These are phyloP conservation scores for Priceomyces castillae DNA, from an alignment of 805 yeast species.

Conservation along the genomic window DNA sequence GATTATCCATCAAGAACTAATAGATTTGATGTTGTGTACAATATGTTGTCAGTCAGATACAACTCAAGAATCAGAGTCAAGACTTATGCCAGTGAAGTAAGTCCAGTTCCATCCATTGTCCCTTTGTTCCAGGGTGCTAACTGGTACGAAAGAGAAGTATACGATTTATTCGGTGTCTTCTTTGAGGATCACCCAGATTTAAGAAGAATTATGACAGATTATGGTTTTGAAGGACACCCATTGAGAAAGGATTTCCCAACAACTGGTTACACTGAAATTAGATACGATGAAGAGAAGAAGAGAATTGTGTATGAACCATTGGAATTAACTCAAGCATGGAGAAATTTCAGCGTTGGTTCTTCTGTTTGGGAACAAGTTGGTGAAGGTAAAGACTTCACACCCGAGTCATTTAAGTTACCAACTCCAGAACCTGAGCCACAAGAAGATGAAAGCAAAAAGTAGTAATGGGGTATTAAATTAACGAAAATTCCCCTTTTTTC, in stretches of 20 bases:
- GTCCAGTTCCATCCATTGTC: conserved; percentile 78
- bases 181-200: conserved; percentile 88
- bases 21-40: conserved; percentile 86
- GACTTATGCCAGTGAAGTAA: conserved; percentile 81
- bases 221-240: conserved; percentile 91
- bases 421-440: conserved; percentile 73
- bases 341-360: conserved; percentile 85
- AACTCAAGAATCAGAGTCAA: conserved; percentile 86
- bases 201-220: conserved; percentile 86
- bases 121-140: conserved; percentile 75
- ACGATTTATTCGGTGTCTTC: conserved; percentile 82
- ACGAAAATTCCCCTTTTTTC: not conserved
- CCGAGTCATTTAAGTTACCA: conserved; percentile 78
- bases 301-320: conserved; percentile 86
- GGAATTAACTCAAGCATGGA: conserved; percentile 88
- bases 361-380: conserved; percentile 93
- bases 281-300: conserved; percentile 88
- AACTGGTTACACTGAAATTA: conserved; percentile 85
- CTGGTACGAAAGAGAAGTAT: conserved; percentile 90
- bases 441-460: conserved; percentile 34
- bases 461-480: conserved; percentile 2
- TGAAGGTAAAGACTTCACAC: conserved; percentile 77
- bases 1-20: conserved; percentile 82
- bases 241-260: conserved; percentile 91
- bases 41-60: conserved; percentile 74